A percentile compares a stretch with the other conserved stretches of the same genome.
Conservation (phyloP, 2,329 filamentous ascomycete species). For the Amesomyces nigricolor region DNA sequence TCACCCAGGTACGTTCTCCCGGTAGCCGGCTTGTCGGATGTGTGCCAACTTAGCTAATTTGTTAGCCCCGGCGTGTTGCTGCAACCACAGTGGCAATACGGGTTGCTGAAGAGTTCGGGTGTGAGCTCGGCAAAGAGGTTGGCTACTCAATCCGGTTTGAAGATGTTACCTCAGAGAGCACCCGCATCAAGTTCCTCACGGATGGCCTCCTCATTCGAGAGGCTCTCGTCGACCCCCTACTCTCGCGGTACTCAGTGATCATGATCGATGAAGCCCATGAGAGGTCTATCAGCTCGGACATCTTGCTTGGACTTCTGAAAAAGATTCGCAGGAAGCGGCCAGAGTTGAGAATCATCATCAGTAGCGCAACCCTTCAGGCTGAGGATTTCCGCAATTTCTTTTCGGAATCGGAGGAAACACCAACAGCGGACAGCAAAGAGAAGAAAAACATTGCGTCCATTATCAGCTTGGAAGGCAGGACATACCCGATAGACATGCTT, state of each 20-base stretch:
- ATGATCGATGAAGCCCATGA: slow-evolving; percentile 99
- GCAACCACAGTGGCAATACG: slow-evolving; percentile 83
- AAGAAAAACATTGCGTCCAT: slow-evolving; percentile 49
- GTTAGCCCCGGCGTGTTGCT: slow-evolving; percentile 78
- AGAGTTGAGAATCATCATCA: slow-evolving; percentile 82
- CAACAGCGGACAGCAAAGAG: slow-evolving; percentile 30
- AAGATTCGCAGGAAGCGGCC: slow-evolving; percentile 77
- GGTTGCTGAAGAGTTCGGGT: slow-evolving; percentile 84
- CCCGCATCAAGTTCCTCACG: slow-evolving; percentile 90
- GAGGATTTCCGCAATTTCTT: slow-evolving; percentile 83
- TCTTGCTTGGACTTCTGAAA: slow-evolving; percentile 82
- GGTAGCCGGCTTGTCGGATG: background rate
- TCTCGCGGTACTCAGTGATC: slow-evolving; percentile 88
- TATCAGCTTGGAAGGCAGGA: slow-evolving; percentile 79
- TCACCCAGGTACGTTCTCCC: slow-evolving; percentile 70
- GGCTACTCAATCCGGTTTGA: slow-evolving; percentile 93
- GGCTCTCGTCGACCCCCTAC: slow-evolving; percentile 83
- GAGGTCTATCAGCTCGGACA: slow-evolving; percentile 84
- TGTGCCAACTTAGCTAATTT: background rate
- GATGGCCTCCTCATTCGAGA: slow-evolving; percentile 89
- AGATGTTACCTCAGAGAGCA: slow-evolving; percentile 79
- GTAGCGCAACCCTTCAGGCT: slow-evolving; percentile 88
- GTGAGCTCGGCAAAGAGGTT: slow-evolving; percentile 81
- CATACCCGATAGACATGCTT: slow-evolving; percentile 81
- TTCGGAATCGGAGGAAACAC: slow-evolving; percentile 35